These are phyloP conservation scores for Candida montana DNA, from an alignment of 805 yeast genomes.

Conservation along the genomic window DNA sequence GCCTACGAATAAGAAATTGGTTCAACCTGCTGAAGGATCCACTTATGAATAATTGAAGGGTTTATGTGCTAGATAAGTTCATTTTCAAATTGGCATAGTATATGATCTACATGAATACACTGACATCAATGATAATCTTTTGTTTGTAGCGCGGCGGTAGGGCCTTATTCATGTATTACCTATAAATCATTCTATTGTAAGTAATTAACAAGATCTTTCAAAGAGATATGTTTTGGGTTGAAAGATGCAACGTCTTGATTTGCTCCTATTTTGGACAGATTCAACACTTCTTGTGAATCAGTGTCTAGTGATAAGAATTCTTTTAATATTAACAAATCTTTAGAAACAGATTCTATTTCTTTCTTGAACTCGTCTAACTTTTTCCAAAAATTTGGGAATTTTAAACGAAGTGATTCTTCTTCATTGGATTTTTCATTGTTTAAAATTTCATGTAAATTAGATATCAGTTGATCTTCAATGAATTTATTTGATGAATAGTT, in stretches of 20 bases:
- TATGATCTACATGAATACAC: no score
- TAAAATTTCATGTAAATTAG: slow-evolving; percentile 9
- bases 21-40: slow-evolving; percentile 90
- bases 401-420: slow-evolving; percentile 11
- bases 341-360: slow-evolving; percentile 9
- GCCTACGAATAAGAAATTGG: slow-evolving; percentile 72
- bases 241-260: slow-evolving; percentile 3
- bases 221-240: slow-evolving; percentile 1
- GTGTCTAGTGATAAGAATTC: slow-evolving; percentile 9
- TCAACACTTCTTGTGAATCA: slow-evolving; percentile 4
- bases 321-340: slow-evolving; percentile 16
- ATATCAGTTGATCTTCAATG: slow-evolving; percentile 14
- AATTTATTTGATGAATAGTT: slow-evolving; percentile 1
- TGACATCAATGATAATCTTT: no score
- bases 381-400: slow-evolving; percentile 19
- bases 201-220: slow-evolving; percentile 3
- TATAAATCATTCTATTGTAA: background rate
- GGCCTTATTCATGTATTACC: background rate
- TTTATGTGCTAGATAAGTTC: background rate
- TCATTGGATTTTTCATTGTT: slow-evolving; percentile 4
- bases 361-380: slow-evolving; percentile 13
- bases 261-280: slow-evolving; percentile 2
- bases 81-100: no score
- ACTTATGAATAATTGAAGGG: slow-evolving; percentile 34
- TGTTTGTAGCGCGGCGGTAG: no score